phyloP scores from a whole-genome alignment of 495 filamentous ascomycete species.

The Penicillium robsamsonii region DNA sequence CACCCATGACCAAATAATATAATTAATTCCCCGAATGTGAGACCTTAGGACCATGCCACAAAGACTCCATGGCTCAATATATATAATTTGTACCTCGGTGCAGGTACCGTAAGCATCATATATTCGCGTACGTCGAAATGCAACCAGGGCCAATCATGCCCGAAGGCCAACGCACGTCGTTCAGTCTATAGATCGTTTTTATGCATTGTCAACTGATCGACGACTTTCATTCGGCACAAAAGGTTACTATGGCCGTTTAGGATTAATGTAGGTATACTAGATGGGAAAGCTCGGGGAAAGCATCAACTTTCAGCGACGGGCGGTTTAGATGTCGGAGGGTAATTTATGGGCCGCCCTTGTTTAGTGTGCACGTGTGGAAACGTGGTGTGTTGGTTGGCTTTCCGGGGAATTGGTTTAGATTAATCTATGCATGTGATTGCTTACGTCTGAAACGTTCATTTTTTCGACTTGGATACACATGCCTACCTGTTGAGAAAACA shows the following conservation, averaged over 20 bases:
- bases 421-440: neutral
- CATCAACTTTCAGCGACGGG: neutral
- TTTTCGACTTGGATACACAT: neutral
- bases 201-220: neutral
- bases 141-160: constrained; percentile 1
- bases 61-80: neutral
- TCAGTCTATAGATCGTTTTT: neutral
- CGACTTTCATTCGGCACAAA: neutral
- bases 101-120: neutral
- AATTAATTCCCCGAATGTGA: neutral
- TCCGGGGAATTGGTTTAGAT: neutral
- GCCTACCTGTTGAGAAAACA: neutral
- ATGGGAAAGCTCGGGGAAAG: neutral
- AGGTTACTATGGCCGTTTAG: neutral
- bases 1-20: constrained; percentile 17
- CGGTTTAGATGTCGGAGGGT: neutral
- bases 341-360: neutral
- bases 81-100: neutral
- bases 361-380: constrained; percentile 5
- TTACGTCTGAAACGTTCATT: neutral
- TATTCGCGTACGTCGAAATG: neutral
- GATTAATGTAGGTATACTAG: neutral
- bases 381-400: neutral
- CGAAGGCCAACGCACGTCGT: neutral
- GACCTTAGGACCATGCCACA: neutral